These are phyloP conservation scores for Plantago ovata DNA, from an alignment of 257 asterid species.

Conservation along the genomic window DNA sequence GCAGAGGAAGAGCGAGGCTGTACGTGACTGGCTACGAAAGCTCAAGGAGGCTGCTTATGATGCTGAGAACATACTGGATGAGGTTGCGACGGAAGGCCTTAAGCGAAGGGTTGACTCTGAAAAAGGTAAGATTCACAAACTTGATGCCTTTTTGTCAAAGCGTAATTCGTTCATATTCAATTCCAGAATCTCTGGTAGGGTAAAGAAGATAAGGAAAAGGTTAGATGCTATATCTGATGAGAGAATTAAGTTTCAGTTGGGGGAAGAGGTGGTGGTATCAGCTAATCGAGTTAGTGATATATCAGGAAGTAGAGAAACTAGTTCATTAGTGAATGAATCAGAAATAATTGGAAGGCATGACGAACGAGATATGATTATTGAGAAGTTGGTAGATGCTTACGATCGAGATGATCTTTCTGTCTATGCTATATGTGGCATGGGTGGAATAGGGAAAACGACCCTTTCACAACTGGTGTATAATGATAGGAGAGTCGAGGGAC, in stretches of 20 bases:
- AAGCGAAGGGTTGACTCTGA: slow-evolving; percentile 8
- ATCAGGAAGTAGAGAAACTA: slow-evolving; percentile 17
- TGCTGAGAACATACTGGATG: slow-evolving; percentile 33
- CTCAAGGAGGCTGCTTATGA: slow-evolving; percentile 36
- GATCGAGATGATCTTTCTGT: slow-evolving; percentile 21
- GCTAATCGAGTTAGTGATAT: slow-evolving; percentile 16
- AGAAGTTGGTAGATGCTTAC: not conserved
- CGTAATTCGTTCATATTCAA: slow-evolving; percentile 16
- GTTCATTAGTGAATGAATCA: slow-evolving; percentile 25
- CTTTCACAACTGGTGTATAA: slow-evolving; percentile 24
- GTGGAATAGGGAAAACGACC: slow-evolving; percentile 26
- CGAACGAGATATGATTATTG: slow-evolving; percentile 26
- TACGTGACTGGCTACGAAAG: slow-evolving; percentile 26
- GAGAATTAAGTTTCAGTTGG: slow-evolving; percentile 18
- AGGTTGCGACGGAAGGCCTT: slow-evolving; percentile 23
- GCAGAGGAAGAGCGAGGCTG: slow-evolving; percentile 15
- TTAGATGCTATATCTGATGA: slow-evolving; percentile 23
- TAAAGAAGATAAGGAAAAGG: slow-evolving; percentile 11
- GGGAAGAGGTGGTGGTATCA: slow-evolving; percentile 15
- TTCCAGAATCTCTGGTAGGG: slow-evolving; percentile 9
- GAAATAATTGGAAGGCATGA: slow-evolving; percentile 27
- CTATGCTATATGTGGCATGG: slow-evolving; percentile 32
- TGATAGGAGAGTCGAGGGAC: slow-evolving; percentile 18
- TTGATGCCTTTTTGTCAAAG: not conserved
- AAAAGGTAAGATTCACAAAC: slow-evolving; percentile 12